Evolutionary conservation across 2,329 filamentous ascomycete genomes (phyloP), one percentile per base, ranked within the genome.

Genomic region (Amesomyces nigricolor): DNA sequence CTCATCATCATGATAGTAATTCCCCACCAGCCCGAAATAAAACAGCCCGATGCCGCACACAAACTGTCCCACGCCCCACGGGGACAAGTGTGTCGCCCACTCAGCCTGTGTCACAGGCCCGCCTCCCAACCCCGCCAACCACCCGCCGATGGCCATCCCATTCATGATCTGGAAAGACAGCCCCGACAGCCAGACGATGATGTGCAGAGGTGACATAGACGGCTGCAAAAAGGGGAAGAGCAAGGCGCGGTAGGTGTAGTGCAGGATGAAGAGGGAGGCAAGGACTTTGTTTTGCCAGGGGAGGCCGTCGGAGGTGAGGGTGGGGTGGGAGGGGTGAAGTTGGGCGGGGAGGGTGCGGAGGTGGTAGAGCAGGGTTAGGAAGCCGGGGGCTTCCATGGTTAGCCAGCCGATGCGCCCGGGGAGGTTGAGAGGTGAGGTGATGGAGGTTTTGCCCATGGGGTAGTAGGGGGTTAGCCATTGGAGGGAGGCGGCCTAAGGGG

Each of bases 371-470:
- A 96, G 73, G 11, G 85, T 87, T 35, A 90, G 65, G 66, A 91
- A 86, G 14, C 89, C 90, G 0, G 88, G 85, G 13, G 81, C 75
- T 71, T 99, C 94, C 90, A 96, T 96, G 2, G 85, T 81, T 54
- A 88, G 79, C 94, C 94, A 99, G 56, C 83, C 91, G 60, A 89
- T 75, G 64, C 88, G 89, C 58, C 94, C 94, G 1, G 91, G 89
- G n/a, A 97, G 71, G 72, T 99, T 99, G 68, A 94, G 76, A 11
- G 74, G 74, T 64, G 87, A 91, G 3, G 78, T 67, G 16, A 84
- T 79, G 3, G 90, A 95, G 2, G 91, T 96, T 73, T 97, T 97
- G 70, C 94, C 94, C 76, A 92, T 90, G 49, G 89, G 89, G 70
- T 96, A 94, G 80, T 83, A 96, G 53, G 82, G 79, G n/a, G 79